Evolutionary conservation across 2,329 filamentous ascomycete genomes (phyloP), one percentile per base, ranked within the genome.

Genomic region (Colletotrichum cereale): DNA sequence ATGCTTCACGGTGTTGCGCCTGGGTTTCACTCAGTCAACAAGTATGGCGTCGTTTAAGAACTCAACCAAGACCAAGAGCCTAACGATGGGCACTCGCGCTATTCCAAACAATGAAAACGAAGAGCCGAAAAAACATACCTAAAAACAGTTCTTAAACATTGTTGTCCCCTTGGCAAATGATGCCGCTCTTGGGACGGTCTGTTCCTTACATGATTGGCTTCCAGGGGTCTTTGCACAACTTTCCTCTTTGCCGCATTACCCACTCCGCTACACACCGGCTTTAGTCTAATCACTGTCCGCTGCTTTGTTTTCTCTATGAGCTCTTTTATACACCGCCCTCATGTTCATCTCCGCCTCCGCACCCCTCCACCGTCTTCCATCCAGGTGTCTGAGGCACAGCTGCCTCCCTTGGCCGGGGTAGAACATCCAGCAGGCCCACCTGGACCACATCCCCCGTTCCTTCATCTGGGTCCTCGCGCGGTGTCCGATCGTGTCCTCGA

Each of bases 401-500:
- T 76, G 74, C 63, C 76, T 82, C 1, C 86, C 87, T 3, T 84
- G 78, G 1, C 82, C 81, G 0, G 87, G 87, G 44, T 86, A 87
- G 73, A 87, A 89, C 24, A 88, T 78, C 87, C 87, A 89, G 42
- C 83, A 86, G 0, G 86, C 87, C 87, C 87, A 89, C 71, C 84
- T 85, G 2, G 73, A 73, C 85, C 86, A 89, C 38, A 78, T 62
- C 0, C 86, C 86, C 6, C 69, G 58, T 31, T 84, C 81, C 75
- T 89, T 89, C 87, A 89, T 89, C 76, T 88, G 86, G 0, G 81
- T 78, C n/a, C 87, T 81, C 2, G 86, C 87, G 1, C 85, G 81
- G 63, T 89, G 87, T 2, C 87, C 87, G 31, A 88, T 81, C 21
- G 84, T 86, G 69, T 89, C 87, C 76, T 89, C 87, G 65, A 89